phyloP scores from a whole-genome alignment of 2,329 filamentous ascomycete species.

The Xylaria sp. region DNA sequence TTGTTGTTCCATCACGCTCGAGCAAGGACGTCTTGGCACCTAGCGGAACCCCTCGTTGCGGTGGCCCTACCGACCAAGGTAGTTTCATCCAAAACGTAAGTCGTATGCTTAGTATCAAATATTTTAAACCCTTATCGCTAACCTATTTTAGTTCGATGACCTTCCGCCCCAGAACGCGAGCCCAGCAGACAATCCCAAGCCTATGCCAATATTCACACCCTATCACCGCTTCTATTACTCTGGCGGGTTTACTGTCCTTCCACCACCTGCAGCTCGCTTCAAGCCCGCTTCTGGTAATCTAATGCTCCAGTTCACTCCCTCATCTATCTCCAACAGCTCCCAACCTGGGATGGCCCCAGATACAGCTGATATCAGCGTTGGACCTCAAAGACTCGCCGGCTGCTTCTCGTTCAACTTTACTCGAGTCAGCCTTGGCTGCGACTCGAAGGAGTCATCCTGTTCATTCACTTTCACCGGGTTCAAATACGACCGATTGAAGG shows the following conservation, averaged over 20 bases:
- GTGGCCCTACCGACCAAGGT: constrained; percentile 43
- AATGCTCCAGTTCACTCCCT: constrained; percentile 49
- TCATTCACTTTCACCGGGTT: constrained; percentile 48
- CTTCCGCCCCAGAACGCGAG: constrained; percentile 38
- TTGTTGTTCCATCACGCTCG: constrained; percentile 39
- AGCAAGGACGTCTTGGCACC: constrained; percentile 26
- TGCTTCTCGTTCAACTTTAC: constrained; percentile 49
- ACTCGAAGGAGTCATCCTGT: constrained; percentile 44
- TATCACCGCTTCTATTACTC: constrained; percentile 50
- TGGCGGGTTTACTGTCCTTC: constrained; percentile 42
- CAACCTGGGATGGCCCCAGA: constrained; percentile 31
- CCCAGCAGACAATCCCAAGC: constrained; percentile 33
- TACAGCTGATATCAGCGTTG: constrained; percentile 45
- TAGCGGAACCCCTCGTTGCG: constrained; percentile 40
- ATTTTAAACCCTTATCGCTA: constrained; percentile 13
- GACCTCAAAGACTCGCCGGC: constrained; percentile 39
- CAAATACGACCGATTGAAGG: constrained; percentile 40
- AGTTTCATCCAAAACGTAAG: constrained; percentile 49
- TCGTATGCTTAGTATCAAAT: background rate
- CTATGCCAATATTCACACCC: constrained; percentile 46
- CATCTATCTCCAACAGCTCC: constrained; percentile 41
- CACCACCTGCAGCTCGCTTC: constrained; percentile 39
- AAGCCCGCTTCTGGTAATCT: constrained; percentile 47
- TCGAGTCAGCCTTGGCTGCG: constrained; percentile 45
- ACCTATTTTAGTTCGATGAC: constrained; percentile 45